Evolutionary conservation across 2,329 filamentous ascomycete species (phyloP).

Genomic region (Colletotrichum echinochloae): DNA sequence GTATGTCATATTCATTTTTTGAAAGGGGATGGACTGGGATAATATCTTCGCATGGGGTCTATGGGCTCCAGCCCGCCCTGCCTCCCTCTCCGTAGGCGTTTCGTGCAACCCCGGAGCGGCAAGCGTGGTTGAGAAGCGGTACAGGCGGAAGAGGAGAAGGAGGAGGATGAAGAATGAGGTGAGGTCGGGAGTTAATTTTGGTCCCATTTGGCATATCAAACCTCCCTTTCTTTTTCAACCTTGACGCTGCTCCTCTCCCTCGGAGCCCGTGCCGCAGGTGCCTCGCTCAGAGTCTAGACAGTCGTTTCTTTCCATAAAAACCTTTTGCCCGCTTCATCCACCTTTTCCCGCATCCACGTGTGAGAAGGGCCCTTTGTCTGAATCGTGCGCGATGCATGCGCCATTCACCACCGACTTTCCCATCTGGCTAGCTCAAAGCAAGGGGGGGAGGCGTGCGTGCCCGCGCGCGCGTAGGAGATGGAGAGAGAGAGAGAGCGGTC

Average conservation of each 20-base stretch:
- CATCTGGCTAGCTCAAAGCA: not conserved
- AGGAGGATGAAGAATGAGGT: not conserved
- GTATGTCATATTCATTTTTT: constrained; percentile 37
- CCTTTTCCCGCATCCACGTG: not conserved
- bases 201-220: constrained; percentile 28
- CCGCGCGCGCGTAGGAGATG: not conserved
- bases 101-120: not conserved
- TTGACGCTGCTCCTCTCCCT: not conserved
- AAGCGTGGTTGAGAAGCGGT: not conserved
- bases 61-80: not conserved
- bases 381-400: not conserved
- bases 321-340: not conserved
- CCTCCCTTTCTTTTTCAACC: constrained; percentile 1
- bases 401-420: not conserved
- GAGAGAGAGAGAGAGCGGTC: not conserved
- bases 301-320: not conserved
- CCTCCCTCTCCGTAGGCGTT: not conserved
- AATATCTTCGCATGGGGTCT: constrained; percentile 10
- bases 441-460: not conserved
- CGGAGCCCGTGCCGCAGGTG: constrained; percentile 16
- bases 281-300: constrained; percentile 27
- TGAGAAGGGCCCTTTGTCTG: too few species aligned
- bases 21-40: constrained; percentile 27
- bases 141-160: not conserved
- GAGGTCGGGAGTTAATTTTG: constrained; percentile 15